Evolutionary conservation across 805 yeast species (phyloP).

Genomic region (Candida qinlingensis): DNA sequence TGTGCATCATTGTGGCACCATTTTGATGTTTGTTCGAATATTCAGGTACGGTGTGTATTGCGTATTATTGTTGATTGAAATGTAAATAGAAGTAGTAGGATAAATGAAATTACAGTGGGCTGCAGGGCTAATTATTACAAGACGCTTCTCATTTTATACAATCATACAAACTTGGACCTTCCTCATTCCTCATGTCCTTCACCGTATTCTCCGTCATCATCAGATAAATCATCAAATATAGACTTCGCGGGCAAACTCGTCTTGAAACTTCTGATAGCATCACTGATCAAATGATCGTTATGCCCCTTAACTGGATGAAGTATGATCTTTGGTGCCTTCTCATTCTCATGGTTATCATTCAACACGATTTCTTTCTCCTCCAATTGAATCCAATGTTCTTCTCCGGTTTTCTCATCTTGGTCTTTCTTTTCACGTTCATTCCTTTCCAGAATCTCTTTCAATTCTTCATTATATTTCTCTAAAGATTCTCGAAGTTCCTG

Average conservation of each 20-base stretch:
- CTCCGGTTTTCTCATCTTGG: not conserved
- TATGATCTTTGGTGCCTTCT: slow-evolving; percentile 20
- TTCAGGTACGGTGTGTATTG: no score
- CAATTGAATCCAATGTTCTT: not conserved
- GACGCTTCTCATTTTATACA: not conserved
- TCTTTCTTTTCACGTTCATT: slow-evolving; percentile 11
- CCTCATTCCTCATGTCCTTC: slow-evolving; percentile 1
- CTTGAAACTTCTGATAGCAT: slow-evolving; percentile 22
- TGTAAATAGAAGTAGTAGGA: no score
- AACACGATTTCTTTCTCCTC: slow-evolving; percentile 19
- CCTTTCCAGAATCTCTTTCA: slow-evolving; percentile 11
- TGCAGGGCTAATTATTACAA: no score
- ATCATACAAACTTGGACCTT: no score
- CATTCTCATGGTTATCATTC: slow-evolving; percentile 14
- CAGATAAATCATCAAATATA: slow-evolving; percentile 29
- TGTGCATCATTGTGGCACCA: no score
- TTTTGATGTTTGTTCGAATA: no score
- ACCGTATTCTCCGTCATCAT: slow-evolving; percentile 5
- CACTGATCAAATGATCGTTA: slow-evolving; percentile 21
- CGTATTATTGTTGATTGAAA: no score
- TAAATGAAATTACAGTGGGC: no score
- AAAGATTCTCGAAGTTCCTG: slow-evolving; percentile 22
- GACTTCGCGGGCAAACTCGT: slow-evolving; percentile 35
- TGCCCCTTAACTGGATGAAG: slow-evolving; percentile 22
- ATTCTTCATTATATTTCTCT: slow-evolving; percentile 16